Base-by-base conservation (phyloP, 805 yeast species). In the Pichia manshurica region DNA sequence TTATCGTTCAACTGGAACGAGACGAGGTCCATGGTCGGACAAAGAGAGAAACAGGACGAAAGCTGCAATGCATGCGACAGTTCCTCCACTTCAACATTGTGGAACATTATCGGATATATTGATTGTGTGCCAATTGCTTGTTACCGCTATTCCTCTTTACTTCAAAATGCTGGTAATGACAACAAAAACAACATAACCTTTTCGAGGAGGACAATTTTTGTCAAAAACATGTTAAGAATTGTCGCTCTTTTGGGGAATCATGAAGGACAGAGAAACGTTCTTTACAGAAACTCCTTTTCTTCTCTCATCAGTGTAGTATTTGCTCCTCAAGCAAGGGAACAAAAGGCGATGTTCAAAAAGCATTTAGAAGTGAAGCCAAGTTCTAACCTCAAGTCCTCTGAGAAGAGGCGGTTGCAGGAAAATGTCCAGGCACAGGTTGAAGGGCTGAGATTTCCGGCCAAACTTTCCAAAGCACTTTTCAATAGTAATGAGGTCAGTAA, bases 301-400 rank as follows among this genome's bases (percentile, higher is more conserved):
- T 21, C 35, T 45, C 32, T 33, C 25, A 7, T 25, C 29, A n/a
- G n/a, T n/a, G n/a, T n/a, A n/a, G n/a, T n/a, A n/a, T n/a, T n/a
- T n/a, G n/a, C n/a, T n/a, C n/a, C n/a, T n/a, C n/a, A n/a, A n/a
- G n/a, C n/a, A n/a, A n/a, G n/a, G n/a, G n/a, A n/a, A n/a, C n/a
- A n/a, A n/a, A n/a, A n/a, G 17, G 4, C 13, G n/a, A 79, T 79
- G 84, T 79, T 79, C 56, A 71, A 74, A 55, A 79, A 78, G 51
- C 71, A 72, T 39, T 75, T 80, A 15, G 70, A 70, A 59, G 70
- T 83, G 48, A 90, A 89, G 66, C 81, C 95, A 3, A 70, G 80
- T 44, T 77, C 95, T 19, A 87, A 87, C 56, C 71, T 93, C 50
- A 89, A 88, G 64, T 78, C 87, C 13, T 84, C 96, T 0, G 97